Evolutionary conservation across 257 asterid genomes (phyloP).

Genomic region (Pogostemon cablin): DNA sequence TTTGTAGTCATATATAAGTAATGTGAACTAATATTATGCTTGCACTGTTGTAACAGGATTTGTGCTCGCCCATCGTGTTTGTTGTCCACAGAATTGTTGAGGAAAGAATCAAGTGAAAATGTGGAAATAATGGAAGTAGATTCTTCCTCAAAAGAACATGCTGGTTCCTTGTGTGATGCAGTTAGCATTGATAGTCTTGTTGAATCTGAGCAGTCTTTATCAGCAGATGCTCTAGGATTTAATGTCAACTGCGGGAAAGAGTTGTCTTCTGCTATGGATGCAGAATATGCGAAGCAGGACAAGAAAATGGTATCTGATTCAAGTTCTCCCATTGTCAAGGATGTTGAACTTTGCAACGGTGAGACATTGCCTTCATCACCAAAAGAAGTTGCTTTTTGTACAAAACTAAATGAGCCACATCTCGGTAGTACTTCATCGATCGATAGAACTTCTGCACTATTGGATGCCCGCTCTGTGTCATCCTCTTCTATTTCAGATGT

Average conservation of each 20-base stretch:
- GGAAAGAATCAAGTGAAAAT: constrained; percentile 43
- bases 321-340: constrained; percentile 40
- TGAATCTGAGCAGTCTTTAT: constrained; percentile 39
- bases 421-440: constrained; percentile 18
- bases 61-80: constrained; percentile 64
- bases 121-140: constrained; percentile 41
- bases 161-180: constrained; percentile 39
- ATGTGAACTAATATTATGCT: neutral
- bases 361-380: constrained; percentile 30
- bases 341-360: constrained; percentile 34
- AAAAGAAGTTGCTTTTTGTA: constrained; percentile 34
- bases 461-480: constrained; percentile 13
- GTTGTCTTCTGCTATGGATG: constrained; percentile 25
- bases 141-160: constrained; percentile 36
- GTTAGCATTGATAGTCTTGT: constrained; percentile 35
- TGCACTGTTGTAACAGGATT: constrained; percentile 49
- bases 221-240: constrained; percentile 33
- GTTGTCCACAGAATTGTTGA: constrained; percentile 51
- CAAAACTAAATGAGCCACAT: constrained; percentile 23
- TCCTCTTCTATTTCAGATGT: constrained; percentile 35
- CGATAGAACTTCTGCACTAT: constrained; percentile 13
- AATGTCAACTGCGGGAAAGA: constrained; percentile 38
- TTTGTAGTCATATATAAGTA: constrained; percentile 1
- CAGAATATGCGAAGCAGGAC: constrained; percentile 38
- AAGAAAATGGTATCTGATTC: constrained; percentile 36